Evolutionary conservation across 495 filamentous ascomycete species (phyloP).

Genomic region (Trichoderma orchidacearum): DNA sequence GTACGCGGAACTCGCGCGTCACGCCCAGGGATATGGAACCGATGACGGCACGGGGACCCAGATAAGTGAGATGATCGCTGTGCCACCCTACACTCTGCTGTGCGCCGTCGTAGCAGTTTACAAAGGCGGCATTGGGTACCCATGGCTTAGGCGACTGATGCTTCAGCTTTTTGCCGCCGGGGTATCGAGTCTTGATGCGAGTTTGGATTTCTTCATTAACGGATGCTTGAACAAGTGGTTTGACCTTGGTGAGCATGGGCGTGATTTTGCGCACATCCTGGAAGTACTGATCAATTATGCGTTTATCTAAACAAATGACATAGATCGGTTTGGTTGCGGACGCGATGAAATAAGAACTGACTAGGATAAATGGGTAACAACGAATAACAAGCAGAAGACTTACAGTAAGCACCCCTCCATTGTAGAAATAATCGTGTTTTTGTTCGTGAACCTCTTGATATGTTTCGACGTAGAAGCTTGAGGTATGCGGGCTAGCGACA

Average conservation of each 20-base stretch:
- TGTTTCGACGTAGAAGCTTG: slow-evolving; percentile 65
- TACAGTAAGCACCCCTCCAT: slow-evolving; percentile 53
- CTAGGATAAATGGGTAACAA: no score
- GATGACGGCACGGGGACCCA: slow-evolving; percentile 78
- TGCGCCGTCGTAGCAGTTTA: slow-evolving; percentile 81
- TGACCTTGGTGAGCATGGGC: slow-evolving; percentile 54
- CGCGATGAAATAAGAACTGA: no score
- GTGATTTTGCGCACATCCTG: slow-evolving; percentile 63
- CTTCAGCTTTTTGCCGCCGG: slow-evolving; percentile 53
- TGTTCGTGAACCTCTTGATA: slow-evolving; percentile 47
- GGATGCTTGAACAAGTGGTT: slow-evolving; percentile 46
- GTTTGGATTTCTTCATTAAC: slow-evolving; percentile 62
- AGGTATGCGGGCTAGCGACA: slow-evolving; percentile 69
- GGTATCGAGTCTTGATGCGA: slow-evolving; percentile 48
- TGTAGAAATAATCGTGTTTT: slow-evolving; percentile 71
- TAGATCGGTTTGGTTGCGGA: no score
- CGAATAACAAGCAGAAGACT: no score
- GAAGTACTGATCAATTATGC: background rate
- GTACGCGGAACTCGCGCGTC: slow-evolving; percentile 77
- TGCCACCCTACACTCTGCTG: slow-evolving; percentile 81
- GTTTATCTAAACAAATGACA: background rate
- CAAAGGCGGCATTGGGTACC: slow-evolving; percentile 80
- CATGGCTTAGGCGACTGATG: slow-evolving; percentile 62
- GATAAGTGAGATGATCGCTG: slow-evolving; percentile 81
- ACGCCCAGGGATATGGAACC: slow-evolving; percentile 85